These are phyloP conservation scores for Trichoderma sp. DNA, from an alignment of 2,329 filamentous ascomycete species.

Conservation along the genomic window DNA sequence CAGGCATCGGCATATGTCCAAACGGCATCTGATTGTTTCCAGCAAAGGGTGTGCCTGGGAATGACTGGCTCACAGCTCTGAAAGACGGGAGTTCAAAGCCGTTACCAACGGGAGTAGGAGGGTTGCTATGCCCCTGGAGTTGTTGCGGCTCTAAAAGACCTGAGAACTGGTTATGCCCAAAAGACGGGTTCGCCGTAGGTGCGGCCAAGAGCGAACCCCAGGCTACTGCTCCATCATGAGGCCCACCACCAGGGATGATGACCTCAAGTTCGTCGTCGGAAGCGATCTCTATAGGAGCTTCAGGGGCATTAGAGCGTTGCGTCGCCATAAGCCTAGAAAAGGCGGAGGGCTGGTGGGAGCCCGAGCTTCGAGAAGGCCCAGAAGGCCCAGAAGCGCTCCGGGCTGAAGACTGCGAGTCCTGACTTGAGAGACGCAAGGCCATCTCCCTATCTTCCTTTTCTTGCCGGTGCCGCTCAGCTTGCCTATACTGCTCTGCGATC, in stretches of 20 bases:
- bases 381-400: neutral
- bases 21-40: neutral
- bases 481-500: slow-evolving; percentile 39
- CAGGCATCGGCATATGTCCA: slow-evolving; percentile 5
- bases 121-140: neutral
- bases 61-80: neutral
- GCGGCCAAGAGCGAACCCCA: neutral
- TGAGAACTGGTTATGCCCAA: neutral
- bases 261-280: neutral
- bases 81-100: neutral
- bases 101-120: neutral
- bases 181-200: neutral
- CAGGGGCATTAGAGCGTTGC: slow-evolving; percentile 21
- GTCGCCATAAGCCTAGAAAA: slow-evolving; percentile 23
- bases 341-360: neutral
- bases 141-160: neutral
- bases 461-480: slow-evolving; percentile 36
- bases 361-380: neutral
- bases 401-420: slow-evolving; percentile 18
- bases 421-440: slow-evolving; percentile 32
- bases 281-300: neutral
- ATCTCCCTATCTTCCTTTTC: slow-evolving; percentile 33
- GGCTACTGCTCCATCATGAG: neutral
- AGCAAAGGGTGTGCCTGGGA: neutral
- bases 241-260: neutral